Percentiles rank a stretch among this genome's conserved stretches.
Conservation (phyloP, 257 asterid species). For the Jaltomata sinuosa region DNA sequence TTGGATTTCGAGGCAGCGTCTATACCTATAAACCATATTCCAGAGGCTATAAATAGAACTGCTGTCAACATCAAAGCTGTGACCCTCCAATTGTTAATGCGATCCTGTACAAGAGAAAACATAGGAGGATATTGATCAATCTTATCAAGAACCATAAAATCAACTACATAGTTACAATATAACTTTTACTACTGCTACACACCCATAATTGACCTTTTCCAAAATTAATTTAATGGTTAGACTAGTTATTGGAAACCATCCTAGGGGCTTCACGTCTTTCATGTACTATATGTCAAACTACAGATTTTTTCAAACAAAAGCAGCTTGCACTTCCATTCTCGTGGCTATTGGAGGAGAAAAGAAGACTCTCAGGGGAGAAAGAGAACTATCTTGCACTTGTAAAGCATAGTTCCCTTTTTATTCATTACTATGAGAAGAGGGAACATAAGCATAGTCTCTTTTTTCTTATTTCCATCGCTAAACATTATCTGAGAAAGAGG, state of each 20-base stretch:
- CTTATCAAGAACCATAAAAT: background rate
- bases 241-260: background rate
- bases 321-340: background rate
- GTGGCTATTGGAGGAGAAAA: background rate
- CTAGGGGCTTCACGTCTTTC: background rate
- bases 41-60: constrained; percentile 62
- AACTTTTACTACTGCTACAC: background rate
- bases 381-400: background rate
- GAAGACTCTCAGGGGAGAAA: background rate
- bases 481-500: background rate
- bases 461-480: background rate
- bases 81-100: constrained; percentile 70
- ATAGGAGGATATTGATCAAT: background rate
- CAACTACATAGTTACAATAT: background rate
- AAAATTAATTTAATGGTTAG: background rate
- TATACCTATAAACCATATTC: constrained; percentile 74
- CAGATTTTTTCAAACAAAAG: background rate
- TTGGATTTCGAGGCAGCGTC: background rate
- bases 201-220: background rate
- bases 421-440: background rate
- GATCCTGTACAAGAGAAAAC: constrained; percentile 54
- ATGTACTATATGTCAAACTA: background rate
- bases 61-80: constrained; percentile 75
- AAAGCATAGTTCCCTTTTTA: background rate
- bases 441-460: background rate